Evolutionary conservation across 352 stramenopile genomes (phyloP), one percentile per base, ranked within the genome.

Genomic region (Pythium sukuiense): DNA sequence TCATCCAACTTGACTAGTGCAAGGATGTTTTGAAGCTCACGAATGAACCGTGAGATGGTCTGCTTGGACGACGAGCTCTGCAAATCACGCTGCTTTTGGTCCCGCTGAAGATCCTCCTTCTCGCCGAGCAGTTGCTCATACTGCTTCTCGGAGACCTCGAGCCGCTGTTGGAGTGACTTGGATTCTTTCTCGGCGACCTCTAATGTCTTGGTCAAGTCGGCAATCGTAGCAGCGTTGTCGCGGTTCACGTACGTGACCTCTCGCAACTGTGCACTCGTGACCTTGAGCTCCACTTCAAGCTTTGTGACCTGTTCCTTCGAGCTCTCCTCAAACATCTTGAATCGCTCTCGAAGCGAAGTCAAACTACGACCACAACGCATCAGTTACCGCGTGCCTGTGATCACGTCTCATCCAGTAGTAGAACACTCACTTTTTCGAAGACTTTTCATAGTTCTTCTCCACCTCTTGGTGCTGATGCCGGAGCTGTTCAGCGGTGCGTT

Each of bases 231-330:
- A 4, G 83, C 72, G 43, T 93, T 90, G 62, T 92, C 85, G 8
- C 83, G 80, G 52, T 89, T 92, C 35, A 83, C 77, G 54, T 89
- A 91, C 13, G 84, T 86, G 35, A 90, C 79, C 63, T 95, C 85
- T 2, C 84, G 81, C 0, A 95, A 65, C 61, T 93, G 85, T 0
- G 84, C 78, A 24, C 69, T 83, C 9, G 81, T 78, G 13, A 92
- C 83, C 39, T 89, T 90, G 45, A 95, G 71, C 70, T 94, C 84
- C n/a, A 93, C 80, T 43, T 92, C 84, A 0, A 94, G 70, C 52
- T 90, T 92, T 0, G 78, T 88, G n/a, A 91, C 77, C 52, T 92
- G 84, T 13, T 92, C 84, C 57, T 90, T 93, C 4, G 84, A 79
- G 45, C 63, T 87, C 24, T 88, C 72, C 26, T 94, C 86, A 57